Evolutionary conservation across 2,329 filamentous ascomycete species (phyloP), one percentile per base, ranked within the genome.

Genomic region (Cephalotrichum gorgonifer): DNA sequence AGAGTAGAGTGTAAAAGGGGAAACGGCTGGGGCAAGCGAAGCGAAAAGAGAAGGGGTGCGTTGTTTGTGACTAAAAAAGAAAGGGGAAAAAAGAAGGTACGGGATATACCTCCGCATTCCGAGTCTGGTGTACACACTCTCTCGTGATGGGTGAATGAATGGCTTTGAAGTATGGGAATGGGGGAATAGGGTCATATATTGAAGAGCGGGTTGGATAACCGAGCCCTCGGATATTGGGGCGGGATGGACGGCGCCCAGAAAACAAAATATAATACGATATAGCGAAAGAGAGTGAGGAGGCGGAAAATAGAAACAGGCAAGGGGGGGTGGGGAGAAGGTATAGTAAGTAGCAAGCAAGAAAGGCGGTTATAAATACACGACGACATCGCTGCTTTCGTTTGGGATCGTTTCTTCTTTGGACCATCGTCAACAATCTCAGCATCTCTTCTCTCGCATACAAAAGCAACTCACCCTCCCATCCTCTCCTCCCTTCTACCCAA

Each of bases 351-450:
- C 43, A 44, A 47, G 22, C 43, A 31, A 47, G 44, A 35, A 28
- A 47, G 25, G 15, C 28, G 39, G 30, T 43, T 49, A 49, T 44
- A 49, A 49, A 49, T 44, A 44, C 41, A 17, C 41, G 20, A 26
- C n/a, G 12, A 28, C n/a, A n/a, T 44, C 47, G 17, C 47, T 41
- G 15, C 28, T 23, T 23, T 26, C 20, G 31, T 20, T 35, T 11
- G 22, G 22, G 17, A 15, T 44, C n/a, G 17, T 22, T 20, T 39
- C 31, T 20, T 12, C 26, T 22, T 41, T 45, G 33, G 8, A 45
- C 46, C 48, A 33, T 50, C 48, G 44, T 25, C 48, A 50, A 17
- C 43, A 41, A 12, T 35, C 47, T 49, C 25, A 35, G 31, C 41
- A 26, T 44, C 42, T 9, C 38, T 28, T 48, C 46, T 42, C 23